phyloP scores from a whole-genome alignment of 176 grass and related monocot genomes.

The Thinopyrum elongatum region DNA sequence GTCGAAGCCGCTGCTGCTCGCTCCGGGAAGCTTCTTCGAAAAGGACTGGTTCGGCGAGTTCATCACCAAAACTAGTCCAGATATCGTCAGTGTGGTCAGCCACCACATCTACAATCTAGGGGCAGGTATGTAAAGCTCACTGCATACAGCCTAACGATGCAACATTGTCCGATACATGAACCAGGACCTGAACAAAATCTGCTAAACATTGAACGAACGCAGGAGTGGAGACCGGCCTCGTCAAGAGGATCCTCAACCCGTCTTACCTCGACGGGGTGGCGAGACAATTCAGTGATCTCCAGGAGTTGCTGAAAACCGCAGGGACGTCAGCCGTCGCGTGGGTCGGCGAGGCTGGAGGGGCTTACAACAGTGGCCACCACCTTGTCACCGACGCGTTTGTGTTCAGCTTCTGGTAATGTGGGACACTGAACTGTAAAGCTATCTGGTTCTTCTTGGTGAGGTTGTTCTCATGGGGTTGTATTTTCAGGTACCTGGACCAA shows the following conservation, averaged over 20 bases:
- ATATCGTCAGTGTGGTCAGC: conserved; percentile 57
- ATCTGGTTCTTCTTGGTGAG: neutral
- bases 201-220: neutral
- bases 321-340: too few species aligned
- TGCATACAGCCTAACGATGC: too few species aligned
- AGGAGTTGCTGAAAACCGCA: too few species aligned
- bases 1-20: conserved; percentile 70
- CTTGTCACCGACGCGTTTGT: too few species aligned
- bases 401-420: too few species aligned
- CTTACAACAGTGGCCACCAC: too few species aligned
- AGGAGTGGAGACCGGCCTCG: conserved; percentile 50
- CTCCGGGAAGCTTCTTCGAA: conserved; percentile 88
- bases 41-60: conserved; percentile 56
- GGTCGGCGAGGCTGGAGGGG: too few species aligned
- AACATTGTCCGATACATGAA: too few species aligned
- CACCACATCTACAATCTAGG: conserved; percentile 93
- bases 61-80: conserved; percentile 58
- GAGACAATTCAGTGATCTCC: too few species aligned
- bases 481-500: conserved; percentile 59
- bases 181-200: neutral
- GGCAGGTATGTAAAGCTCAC: conserved; percentile 43
- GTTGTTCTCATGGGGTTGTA: neutral
- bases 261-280: too few species aligned
- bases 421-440: neutral
- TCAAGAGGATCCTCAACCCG: conserved; percentile 80